Percentiles rank a stretch among this genome's conserved stretches.
These are phyloP conservation scores for Kuraishia ogatae DNA, from an alignment of 805 yeast genomes.

Conservation along the genomic window DNA sequence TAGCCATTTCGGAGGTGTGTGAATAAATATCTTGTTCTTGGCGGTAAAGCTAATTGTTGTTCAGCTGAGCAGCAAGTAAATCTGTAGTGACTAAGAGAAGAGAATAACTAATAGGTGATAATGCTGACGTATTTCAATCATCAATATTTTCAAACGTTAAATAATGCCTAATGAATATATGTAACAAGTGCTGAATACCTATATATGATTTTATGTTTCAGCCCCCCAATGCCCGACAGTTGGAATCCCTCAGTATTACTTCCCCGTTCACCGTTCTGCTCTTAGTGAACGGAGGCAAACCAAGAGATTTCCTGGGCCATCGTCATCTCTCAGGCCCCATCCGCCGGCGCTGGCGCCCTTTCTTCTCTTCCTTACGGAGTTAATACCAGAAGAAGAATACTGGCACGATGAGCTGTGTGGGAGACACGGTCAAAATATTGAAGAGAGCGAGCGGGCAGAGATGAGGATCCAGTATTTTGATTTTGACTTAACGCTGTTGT, in stretches of 20 bases:
- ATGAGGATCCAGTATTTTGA: not conserved
- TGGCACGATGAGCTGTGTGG: not conserved
- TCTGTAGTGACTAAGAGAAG: not conserved
- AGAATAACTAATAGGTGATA: too few species aligned
- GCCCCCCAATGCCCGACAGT: too few species aligned
- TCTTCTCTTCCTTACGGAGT: not conserved
- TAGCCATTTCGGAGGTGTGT: conserved; percentile 2
- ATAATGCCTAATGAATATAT: too few species aligned
- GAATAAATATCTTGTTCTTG: not conserved
- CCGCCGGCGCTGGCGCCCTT: too few species aligned
- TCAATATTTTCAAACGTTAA: too few species aligned
- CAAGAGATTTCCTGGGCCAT: not conserved
- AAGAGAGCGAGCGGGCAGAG: not conserved
- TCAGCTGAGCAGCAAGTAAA: not conserved
- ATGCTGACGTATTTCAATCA: too few species aligned
- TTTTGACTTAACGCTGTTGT: too few species aligned
- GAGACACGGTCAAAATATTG: not conserved
- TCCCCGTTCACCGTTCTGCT: not conserved
- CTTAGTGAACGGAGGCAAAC: not conserved
- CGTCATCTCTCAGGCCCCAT: not conserved
- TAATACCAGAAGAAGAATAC: not conserved
- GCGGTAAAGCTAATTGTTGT: not conserved
- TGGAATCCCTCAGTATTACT: too few species aligned
- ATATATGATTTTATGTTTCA: too few species aligned
- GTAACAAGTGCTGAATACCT: too few species aligned